Evolutionary conservation across 2,329 filamentous ascomycete species (phyloP), one percentile per base, ranked within the genome.

Genomic region (Curvularia spicifera): DNA sequence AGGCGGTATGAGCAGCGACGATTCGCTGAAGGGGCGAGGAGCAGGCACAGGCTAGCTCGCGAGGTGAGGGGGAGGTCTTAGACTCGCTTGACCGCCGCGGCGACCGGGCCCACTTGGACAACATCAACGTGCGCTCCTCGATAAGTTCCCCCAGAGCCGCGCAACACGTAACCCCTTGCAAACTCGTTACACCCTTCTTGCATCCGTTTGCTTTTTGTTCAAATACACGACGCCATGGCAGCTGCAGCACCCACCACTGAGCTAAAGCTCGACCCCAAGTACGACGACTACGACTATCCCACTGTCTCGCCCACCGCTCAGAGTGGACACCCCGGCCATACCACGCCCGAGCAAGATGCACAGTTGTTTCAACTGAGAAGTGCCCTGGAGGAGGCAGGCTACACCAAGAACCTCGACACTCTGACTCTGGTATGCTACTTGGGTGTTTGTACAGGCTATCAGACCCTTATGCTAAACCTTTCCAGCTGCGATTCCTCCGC

Each of bases 241-340:
- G 64, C 70, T 63, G 48, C 62, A 51, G 48, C 61, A 50, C 52
- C 51, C 9, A 55, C 66, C 37, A 61, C 55, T 58, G 69, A 68
- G 77, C 64, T 83, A 67, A 78, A 81, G 67, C 79, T 92, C 71
- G 89, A 96, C 79, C 85, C 91, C 77, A 97, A 97, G 82, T 96
- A 98, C 84, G 95, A 98, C 82, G 79, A 96, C 83, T 98, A 95
- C 80, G 93, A 97, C 80, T 98, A 87, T 83, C 95, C 95, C 63
- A 91, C 89, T 65, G 89, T 86, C 63, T 87, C 91, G 46, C 86
- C 90, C 54, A 86, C 87, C 68, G 77, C 84, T 46, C 86, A 89
- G 75, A 82, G 83, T 70, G 95, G 95, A 66, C 93, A 97, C 78
- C 89, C 94, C 62, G 95, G 95, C 76, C 87, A 96, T 79, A 90